Evolutionary conservation across 116 monocot genomes (phyloP), one percentile per base, ranked within the genome.

Genomic region (Phalaenopsis hybrid): DNA sequence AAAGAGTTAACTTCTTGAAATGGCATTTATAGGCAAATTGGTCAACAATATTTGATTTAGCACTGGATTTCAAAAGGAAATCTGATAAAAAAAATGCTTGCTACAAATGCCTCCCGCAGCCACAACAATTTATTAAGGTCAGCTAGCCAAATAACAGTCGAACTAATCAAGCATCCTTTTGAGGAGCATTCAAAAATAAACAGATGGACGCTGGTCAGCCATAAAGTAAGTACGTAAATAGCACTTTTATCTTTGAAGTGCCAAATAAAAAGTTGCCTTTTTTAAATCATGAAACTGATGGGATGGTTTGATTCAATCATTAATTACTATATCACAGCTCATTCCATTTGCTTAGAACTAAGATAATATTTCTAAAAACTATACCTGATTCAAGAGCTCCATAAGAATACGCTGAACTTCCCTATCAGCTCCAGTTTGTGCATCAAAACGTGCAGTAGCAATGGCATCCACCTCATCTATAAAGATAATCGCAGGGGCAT

Each of bases 381-480:
- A 34, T 88, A 92, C 95, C 94, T 99, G 99, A 86, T 99, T 99
- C 65, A 99, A 50, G 25, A 99, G 92, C 52, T 99, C 99, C 99
- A 99, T 99, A 52, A 99, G 90, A 78, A 99, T 95, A 86, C 95
- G 99, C 79, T 99, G 99, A 68, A 99, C 99, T 91, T 99, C 99
- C 76, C 93, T 91, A 57, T 99, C 99, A 86, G 99, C 99, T 46
- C 95, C 95, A 75, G 99, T 99, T 88, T 99, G 99, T 83, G 99
- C 99, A 89, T 95, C 99, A 89, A 93, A 99, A 85, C 93, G 93
- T 70, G 99, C 93, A 57, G 95, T 93, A 25, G 99, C 99, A 80
- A 99, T 99, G 43, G 99, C 99, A 91, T 99, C 99, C 78, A 99
- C 95, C 82, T 93, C 99, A 85, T 99, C 93, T 58, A 99, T 99